These are phyloP conservation scores for Volvox africanus DNA, from an alignment of 139 green algal species.

Conservation along the genomic window DNA sequence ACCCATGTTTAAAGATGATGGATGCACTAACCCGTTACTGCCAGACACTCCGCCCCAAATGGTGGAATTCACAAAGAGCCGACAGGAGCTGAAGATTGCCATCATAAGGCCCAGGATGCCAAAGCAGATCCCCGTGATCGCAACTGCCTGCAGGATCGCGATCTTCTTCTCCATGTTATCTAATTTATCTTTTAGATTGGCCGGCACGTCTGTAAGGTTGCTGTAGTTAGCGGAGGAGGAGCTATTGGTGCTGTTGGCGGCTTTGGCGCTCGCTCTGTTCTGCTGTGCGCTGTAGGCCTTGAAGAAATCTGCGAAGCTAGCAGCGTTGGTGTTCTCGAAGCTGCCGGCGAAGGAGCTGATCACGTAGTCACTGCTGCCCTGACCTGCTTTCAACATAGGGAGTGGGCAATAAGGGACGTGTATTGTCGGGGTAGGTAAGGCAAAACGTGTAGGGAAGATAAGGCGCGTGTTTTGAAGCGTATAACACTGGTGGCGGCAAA, in stretches of 20 bases:
- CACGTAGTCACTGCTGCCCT: constrained; percentile 28
- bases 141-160: constrained; percentile 3
- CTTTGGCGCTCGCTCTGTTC: neutral
- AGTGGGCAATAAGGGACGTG: too few species aligned
- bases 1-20: neutral
- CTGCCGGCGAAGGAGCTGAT: constrained; percentile 30
- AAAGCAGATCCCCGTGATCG: constrained; percentile 35
- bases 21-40: neutral
- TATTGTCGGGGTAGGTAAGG: too few species aligned
- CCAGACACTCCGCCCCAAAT: neutral
- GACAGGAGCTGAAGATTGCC: constrained; percentile 16
- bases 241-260: neutral
- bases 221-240: neutral
- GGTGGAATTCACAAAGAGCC: constrained; percentile 28
- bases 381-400: neutral
- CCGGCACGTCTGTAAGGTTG: constrained; percentile 15
- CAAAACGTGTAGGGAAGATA: too few species aligned
- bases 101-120: constrained; percentile 10
- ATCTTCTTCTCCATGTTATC: constrained; percentile 33
- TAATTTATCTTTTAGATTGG: neutral
- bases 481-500: too few species aligned
- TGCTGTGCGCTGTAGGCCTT: constrained; percentile 3
- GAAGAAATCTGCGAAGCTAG: constrained; percentile 37
- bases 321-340: constrained; percentile 2
- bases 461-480: too few species aligned